phyloP scores from a whole-genome alignment of 805 yeast species.

The Saturnispora halmiae region DNA sequence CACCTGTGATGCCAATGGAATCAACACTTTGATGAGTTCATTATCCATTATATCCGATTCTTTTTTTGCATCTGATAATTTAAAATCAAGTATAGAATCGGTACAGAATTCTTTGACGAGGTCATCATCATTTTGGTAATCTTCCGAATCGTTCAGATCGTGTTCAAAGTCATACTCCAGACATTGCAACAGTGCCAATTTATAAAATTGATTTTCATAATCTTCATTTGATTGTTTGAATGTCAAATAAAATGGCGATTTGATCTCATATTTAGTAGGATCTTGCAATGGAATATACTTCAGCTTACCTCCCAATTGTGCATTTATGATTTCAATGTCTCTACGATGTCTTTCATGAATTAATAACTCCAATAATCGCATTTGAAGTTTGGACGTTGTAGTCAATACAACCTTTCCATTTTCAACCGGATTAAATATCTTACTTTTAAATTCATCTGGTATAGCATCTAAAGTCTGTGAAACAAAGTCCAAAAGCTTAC shows the following conservation, averaged over 20 bases:
- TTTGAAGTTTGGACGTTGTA: conserved; percentile 28
- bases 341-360: conserved; percentile 31
- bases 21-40: conserved; percentile 24
- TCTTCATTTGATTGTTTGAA: conserved; percentile 17
- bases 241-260: conserved; percentile 24
- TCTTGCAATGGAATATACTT: conserved; percentile 20
- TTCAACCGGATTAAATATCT: conserved; percentile 20
- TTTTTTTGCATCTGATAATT: conserved; percentile 11
- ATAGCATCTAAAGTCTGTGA: conserved; percentile 16
- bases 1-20: conserved; percentile 31
- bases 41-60: conserved; percentile 19
- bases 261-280: conserved; percentile 28
- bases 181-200: conserved; percentile 29
- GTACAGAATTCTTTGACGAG: conserved; percentile 24
- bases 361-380: conserved; percentile 26
- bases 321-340: conserved; percentile 24
- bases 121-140: conserved; percentile 24
- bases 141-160: conserved; percentile 19
- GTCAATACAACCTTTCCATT: conserved; percentile 18
- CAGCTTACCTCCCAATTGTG: conserved; percentile 17
- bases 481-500: conserved; percentile 20
- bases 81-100: conserved; percentile 22
- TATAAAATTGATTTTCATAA: conserved; percentile 23
- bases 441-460: conserved; percentile 20
- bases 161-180: conserved; percentile 31